Evolutionary conservation across 768 basidiomycete species (phyloP), one percentile per base, ranked within the genome.

Genomic region (Phylloporus rhodoxanthus): DNA sequence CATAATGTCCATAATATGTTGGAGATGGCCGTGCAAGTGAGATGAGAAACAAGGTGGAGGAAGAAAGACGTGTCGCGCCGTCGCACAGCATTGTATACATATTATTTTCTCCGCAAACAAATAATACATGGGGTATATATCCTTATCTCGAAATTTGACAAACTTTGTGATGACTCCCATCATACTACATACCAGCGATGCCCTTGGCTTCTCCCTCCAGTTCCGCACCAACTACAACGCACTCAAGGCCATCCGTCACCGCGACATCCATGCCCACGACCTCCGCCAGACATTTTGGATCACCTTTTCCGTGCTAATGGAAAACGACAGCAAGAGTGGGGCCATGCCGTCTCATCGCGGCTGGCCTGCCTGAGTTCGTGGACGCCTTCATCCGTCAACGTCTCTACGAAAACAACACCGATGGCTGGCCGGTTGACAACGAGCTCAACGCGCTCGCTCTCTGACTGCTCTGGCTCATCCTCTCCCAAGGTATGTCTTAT

Each of bases 251-350:
- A 57, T 75, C 43, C 64, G 72, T 48, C 39, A 52, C 2, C 23
- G 23, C 5, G 23, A 23, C 23, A 23, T 23, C 23, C 23, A 23
- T 23, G 23, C 23, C 23, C 23, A 23, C 23, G 23, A 23, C 23
- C 23, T 23, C 23, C 23, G 23, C 23, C 23, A 23, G 23, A 23
- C 23, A 23, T 23, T 23, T 23, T 23, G 23, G 23, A 23, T 23
- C 23, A 5, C 23, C 23, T 23, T 23, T 44, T 57, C 83, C 38
- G 76, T 87, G 72, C 61, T 82, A 62, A 65, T 77, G 3, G 85
- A 86, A 54, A 80, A 83, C 65, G 84, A 86, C 64, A 82, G 82
- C 30, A 75, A 74, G 60, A 87, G 87, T 61, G 70, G n/a, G n/a
- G n/a, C n/a, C 71, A 29, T 66, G 57, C 4, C 81, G 81, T 63